Conservation (phyloP, 768 basidiomycete species). For the Fomitopsis pulvina region DNA sequence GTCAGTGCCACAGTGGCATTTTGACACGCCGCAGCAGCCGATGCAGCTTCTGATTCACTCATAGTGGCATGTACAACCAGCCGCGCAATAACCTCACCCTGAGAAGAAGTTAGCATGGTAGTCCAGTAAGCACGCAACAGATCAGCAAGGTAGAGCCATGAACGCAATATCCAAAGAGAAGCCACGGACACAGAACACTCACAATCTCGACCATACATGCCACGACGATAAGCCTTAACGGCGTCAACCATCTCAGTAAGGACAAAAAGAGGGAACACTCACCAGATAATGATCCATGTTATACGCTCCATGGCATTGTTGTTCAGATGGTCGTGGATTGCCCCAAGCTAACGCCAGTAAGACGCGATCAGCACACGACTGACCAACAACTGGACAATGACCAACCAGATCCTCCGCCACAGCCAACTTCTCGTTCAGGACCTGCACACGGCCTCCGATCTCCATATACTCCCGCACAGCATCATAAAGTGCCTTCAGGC, state of each 20-base stretch:
- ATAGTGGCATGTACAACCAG: slow-evolving; percentile 60
- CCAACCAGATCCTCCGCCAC: slow-evolving; percentile 83
- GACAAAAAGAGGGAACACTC: slow-evolving; percentile 33
- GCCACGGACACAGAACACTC: slow-evolving; percentile 17
- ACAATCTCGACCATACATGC: slow-evolving; percentile 87
- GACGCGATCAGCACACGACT: neutral
- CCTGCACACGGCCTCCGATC: slow-evolving; percentile 74
- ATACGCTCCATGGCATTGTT: slow-evolving; percentile 87
- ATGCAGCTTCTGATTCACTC: slow-evolving; percentile 2
- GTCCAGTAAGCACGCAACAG: neutral
- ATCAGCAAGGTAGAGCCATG: neutral
- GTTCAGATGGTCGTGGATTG: slow-evolving; percentile 91
- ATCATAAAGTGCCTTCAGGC: slow-evolving; percentile 82
- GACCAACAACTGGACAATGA: neutral
- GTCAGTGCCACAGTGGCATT: neutral
- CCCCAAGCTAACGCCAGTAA: slow-evolving; percentile 53
- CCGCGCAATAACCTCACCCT: slow-evolving; percentile 83
- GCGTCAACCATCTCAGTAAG: slow-evolving; percentile 21
- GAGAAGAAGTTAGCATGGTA: too few species aligned
- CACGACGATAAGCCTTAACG: slow-evolving; percentile 73
- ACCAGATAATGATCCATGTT: slow-evolving; percentile 75
- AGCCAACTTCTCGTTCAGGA: slow-evolving; percentile 81
- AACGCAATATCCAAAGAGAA: neutral
- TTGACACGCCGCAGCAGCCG: neutral
- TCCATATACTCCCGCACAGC: slow-evolving; percentile 95